Percentiles rank a stretch among this genome's conserved stretches.
These are phyloP conservation scores for Aspergillus uvarum DNA, from an alignment of 2,329 filamentous ascomycete species.

Conservation along the genomic window DNA sequence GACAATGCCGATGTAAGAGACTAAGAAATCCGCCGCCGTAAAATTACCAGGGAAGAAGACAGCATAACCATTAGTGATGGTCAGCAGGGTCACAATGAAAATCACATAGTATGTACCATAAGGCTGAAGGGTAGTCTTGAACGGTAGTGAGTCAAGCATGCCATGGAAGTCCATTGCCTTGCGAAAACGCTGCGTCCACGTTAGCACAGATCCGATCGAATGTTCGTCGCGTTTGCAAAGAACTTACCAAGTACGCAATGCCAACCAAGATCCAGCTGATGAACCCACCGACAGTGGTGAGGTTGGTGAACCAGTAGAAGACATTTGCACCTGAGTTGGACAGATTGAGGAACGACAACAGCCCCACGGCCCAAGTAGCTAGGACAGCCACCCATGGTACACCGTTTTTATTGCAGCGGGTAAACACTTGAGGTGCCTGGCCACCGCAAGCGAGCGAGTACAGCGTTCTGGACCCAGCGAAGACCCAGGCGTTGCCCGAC, in stretches of 20 bases:
- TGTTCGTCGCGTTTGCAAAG: constrained; percentile 31
- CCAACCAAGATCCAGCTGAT: constrained; percentile 43
- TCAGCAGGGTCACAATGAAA: constrained; percentile 48
- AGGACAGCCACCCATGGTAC: constrained; percentile 55
- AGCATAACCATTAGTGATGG: constrained; percentile 59
- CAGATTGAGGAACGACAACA: constrained; percentile 38
- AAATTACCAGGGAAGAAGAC: constrained; percentile 52
- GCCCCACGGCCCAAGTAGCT: constrained; percentile 41
- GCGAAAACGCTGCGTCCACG: constrained; percentile 52
- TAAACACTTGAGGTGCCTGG: constrained; percentile 42
- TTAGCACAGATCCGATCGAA: constrained; percentile 36
- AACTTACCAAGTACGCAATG: constrained; percentile 48
- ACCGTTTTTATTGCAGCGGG: constrained; percentile 44
- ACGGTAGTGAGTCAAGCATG: constrained; percentile 49
- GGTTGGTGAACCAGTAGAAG: constrained; percentile 45
- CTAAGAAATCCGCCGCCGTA: constrained; percentile 51
- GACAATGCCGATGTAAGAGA: constrained; percentile 55
- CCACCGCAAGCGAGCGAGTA: constrained; percentile 49
- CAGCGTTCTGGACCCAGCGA: constrained; percentile 50
- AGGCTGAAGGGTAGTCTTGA: constrained; percentile 52
- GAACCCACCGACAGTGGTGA: constrained; percentile 40
- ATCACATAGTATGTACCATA: constrained; percentile 54
- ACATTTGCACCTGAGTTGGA: constrained; percentile 36
- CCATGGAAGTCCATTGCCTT: constrained; percentile 53
- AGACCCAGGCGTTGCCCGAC: constrained; percentile 65